Conservation (phyloP, 805 yeast genomes). For the Vanderwaltozyma polyspora region DNA sequence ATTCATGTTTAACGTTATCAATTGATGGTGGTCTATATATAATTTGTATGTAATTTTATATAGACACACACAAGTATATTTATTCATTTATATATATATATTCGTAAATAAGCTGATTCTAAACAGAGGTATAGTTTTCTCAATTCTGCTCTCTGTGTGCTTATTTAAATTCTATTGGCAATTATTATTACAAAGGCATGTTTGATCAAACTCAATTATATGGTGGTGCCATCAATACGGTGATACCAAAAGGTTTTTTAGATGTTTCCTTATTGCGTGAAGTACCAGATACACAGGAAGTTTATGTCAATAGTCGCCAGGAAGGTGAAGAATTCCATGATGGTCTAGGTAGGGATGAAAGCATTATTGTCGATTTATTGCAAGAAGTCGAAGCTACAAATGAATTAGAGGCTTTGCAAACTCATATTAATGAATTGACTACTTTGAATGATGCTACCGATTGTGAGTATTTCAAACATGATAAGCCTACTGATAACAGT, state of each 20-base stretch:
- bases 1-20: too few relatives aligned
- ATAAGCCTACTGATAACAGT: constrained; percentile 6
- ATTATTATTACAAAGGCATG: not conserved
- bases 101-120: too few relatives aligned
- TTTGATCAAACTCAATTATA: constrained; percentile 33
- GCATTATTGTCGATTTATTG: constrained; percentile 54
- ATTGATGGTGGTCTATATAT: too few relatives aligned
- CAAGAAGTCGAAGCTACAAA: constrained; percentile 36
- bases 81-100: too few relatives aligned
- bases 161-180: too few relatives aligned
- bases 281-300: constrained; percentile 92
- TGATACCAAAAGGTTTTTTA: constrained; percentile 46
- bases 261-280: constrained; percentile 76
- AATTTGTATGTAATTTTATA: too few relatives aligned
- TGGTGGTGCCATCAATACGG: constrained; percentile 70
- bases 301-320: constrained; percentile 44
- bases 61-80: too few relatives aligned
- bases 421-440: constrained; percentile 48
- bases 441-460: constrained; percentile 31
- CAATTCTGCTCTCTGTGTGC: too few relatives aligned
- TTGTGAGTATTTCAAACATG: constrained; percentile 22
- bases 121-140: too few relatives aligned
- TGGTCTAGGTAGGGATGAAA: constrained; percentile 35
- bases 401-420: constrained; percentile 33
- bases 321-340: constrained; percentile 25